Conservation (phyloP, 2,329 filamentous ascomycete genomes). For the Raffaelea arxii region DNA sequence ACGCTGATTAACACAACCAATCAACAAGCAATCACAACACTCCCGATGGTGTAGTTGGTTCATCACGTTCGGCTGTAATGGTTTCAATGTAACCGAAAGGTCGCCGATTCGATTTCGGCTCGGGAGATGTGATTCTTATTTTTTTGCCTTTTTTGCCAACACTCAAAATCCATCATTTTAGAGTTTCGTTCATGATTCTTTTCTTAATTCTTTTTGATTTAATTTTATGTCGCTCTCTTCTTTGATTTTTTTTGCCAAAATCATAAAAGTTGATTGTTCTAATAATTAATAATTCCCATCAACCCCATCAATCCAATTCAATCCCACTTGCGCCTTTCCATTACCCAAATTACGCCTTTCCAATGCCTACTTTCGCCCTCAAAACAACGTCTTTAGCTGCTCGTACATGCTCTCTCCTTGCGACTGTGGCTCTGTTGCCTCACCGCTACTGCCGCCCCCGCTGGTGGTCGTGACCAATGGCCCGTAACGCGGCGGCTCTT, state of each 20-base stretch:
- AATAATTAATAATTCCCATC: background rate
- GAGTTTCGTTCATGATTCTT: background rate
- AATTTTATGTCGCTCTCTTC: background rate
- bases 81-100: slow-evolving; percentile 7
- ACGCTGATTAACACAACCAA: too few species aligned
- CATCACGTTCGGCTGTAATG: slow-evolving; percentile 9
- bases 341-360: background rate
- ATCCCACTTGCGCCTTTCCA: too few species aligned
- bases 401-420: slow-evolving; percentile 1
- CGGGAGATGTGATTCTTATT: slow-evolving; percentile 2
- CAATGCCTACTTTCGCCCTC: background rate
- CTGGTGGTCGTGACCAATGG: background rate
- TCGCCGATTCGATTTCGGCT: too few species aligned
- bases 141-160: background rate
- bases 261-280: background rate
- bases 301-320: background rate
- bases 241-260: too few species aligned
- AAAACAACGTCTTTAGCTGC: slow-evolving; percentile 1
- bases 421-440: background rate
- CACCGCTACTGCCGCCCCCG: background rate
- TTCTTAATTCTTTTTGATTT: background rate
- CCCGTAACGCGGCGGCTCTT: slow-evolving; percentile 2
- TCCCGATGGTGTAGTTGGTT: slow-evolving; percentile 9
- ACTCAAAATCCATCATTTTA: background rate
- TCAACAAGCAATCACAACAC: slow-evolving; percentile 25